Conservation (phyloP, 2,329 filamentous ascomycete species). For the Colletotrichum sp. region DNA sequence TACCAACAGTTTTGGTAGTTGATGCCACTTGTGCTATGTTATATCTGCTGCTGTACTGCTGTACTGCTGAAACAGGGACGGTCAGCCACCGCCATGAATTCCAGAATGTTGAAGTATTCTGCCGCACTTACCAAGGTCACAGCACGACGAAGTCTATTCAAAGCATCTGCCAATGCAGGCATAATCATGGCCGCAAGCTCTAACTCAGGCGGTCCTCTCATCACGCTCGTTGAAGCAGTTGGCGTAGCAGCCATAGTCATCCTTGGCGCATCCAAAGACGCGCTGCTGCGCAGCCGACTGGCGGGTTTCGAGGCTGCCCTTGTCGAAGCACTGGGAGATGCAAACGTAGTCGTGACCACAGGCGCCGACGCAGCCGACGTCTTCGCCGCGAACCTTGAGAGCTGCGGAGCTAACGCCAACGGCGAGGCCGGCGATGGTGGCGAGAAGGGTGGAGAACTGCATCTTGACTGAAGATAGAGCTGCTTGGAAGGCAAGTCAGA, state of each 20-base stretch:
- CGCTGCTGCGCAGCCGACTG: neutral
- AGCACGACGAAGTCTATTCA: neutral
- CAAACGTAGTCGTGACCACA: neutral
- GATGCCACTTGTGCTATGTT: neutral
- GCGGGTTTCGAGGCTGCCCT: neutral
- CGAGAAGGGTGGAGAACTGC: neutral
- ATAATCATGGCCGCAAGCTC: neutral
- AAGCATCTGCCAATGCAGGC: neutral
- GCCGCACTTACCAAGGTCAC: neutral
- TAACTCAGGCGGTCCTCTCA: neutral
- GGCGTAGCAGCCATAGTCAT: neutral
- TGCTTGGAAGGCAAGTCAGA: neutral
- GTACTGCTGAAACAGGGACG: neutral
- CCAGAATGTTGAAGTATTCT: neutral
- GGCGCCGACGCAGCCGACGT: neutral
- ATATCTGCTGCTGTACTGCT: neutral
- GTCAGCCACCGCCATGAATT: neutral
- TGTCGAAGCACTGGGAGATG: neutral
- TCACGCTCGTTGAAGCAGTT: neutral
- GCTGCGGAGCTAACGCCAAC: neutral
- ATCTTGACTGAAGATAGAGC: neutral
- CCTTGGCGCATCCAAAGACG: neutral
- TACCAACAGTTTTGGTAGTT: neutral
- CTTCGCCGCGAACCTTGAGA: neutral
- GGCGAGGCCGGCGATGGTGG: neutral